Conservation (phyloP, 108 stramenopile species). For the Skeletonema tropicum region DNA sequence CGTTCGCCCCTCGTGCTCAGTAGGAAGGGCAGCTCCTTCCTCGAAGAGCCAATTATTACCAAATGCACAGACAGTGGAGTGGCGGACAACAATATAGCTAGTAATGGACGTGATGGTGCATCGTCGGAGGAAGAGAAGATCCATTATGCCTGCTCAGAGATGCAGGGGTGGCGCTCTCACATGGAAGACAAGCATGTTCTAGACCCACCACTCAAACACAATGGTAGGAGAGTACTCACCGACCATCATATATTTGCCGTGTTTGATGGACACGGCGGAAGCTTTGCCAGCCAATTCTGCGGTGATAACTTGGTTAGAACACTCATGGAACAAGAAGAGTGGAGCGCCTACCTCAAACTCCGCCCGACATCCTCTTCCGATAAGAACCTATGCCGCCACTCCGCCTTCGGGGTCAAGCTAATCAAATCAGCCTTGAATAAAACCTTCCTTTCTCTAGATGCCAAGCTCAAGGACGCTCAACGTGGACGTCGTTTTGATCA, state of each 20-base stretch:
- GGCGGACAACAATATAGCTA: conserved; percentile 24
- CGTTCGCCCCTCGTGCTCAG: background rate
- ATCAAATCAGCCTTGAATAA: conserved; percentile 62
- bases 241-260: conserved; percentile 84
- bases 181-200: conserved; percentile 85
- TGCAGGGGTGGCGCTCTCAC: conserved; percentile 89
- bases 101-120: background rate
- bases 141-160: conserved; percentile 53
- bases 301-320: conserved; percentile 62
- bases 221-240: conserved; percentile 12
- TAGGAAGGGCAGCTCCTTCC: conserved; percentile 33
- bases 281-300: conserved; percentile 76
- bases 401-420: conserved; percentile 61
- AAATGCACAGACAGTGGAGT: conserved; percentile 69
- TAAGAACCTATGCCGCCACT: conserved; percentile 23
- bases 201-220: conserved; percentile 29
- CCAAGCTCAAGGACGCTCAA: conserved; percentile 26
- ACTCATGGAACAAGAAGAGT: conserved; percentile 56
- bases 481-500: conserved; percentile 23
- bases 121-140: conserved; percentile 7
- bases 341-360: conserved; percentile 61
- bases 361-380: conserved; percentile 1
- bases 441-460: conserved; percentile 78
- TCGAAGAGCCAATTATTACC: conserved; percentile 58
- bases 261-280: conserved; percentile 92